phyloP scores from a whole-genome alignment of 768 basidiomycete species.

The Lentinula lateritia region DNA sequence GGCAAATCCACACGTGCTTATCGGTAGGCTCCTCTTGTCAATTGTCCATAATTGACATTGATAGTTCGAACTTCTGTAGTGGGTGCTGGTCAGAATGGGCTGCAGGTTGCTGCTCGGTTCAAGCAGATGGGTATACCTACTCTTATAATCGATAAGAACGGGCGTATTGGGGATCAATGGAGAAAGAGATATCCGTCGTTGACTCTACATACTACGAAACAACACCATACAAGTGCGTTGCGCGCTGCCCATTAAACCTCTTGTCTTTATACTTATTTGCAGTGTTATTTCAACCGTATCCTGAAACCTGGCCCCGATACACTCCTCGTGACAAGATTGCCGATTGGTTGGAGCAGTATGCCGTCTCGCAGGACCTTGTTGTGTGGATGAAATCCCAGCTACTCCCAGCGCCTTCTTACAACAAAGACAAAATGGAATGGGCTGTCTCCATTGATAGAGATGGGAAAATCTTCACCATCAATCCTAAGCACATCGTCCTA shows the following conservation, averaged over 20 bases:
- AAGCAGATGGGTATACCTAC: conserved; percentile 50
- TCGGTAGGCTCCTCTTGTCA: conserved; percentile 21
- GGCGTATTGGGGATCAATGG: conserved; percentile 57
- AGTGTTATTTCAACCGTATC: conserved; percentile 3
- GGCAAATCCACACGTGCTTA: conserved; percentile 30
- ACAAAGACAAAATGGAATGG: conserved; percentile 26
- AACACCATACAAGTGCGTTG: conserved; percentile 12
- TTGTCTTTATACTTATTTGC: conserved; percentile 7
- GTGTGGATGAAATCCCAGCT: conserved; percentile 35
- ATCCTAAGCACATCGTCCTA: conserved; percentile 20
- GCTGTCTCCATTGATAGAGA: conserved; percentile 23
- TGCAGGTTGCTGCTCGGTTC: conserved; percentile 36
- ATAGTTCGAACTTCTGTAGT: conserved; percentile 16
- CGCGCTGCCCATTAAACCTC: conserved; percentile 1
- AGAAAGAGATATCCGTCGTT: conserved; percentile 53
- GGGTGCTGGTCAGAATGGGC: conserved; percentile 29
- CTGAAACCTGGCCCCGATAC: conserved; percentile 32
- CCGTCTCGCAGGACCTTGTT: conserved; percentile 30
- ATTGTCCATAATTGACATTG: conserved; percentile 12
- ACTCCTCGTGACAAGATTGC: conserved; percentile 37
- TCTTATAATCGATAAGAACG: conserved; percentile 54
- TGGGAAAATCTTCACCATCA: conserved; percentile 22
- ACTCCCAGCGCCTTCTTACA: conserved; percentile 26
- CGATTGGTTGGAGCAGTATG: conserved; percentile 40
- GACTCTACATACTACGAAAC: conserved; percentile 39